Evolutionary conservation across 108 stramenopile species (phyloP).

Genomic region (Stephanodiscus triporus): DNA sequence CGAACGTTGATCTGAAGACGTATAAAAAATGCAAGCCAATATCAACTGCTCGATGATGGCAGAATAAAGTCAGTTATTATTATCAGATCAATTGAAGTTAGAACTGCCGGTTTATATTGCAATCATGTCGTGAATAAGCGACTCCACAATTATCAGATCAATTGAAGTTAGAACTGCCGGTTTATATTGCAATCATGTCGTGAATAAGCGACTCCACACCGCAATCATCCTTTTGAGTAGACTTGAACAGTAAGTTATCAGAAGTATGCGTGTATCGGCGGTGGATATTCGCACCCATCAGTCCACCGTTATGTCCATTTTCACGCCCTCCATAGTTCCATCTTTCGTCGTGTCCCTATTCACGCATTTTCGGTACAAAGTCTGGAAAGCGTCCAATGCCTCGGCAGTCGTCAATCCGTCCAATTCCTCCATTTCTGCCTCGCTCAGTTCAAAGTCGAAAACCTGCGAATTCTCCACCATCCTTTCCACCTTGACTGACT

Average conservation of each 20-base stretch:
- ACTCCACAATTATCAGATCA: too few species aligned
- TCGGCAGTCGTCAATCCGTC: conserved; percentile 81
- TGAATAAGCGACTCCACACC: not conserved
- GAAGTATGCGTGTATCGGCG: not conserved
- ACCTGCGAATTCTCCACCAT: conserved; percentile 92
- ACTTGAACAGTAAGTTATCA: not conserved
- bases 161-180: too few species aligned
- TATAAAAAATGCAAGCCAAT: conserved; percentile 13
- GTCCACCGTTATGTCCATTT: conserved; percentile 85
- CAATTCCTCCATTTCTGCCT: conserved; percentile 68
- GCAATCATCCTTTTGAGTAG: not conserved
- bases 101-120: not conserved
- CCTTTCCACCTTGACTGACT: conserved; percentile 78
- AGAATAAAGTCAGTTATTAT: too few species aligned
- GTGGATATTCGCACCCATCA: conserved; percentile 22
- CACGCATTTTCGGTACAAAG: conserved; percentile 84
- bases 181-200: not conserved
- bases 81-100: too few species aligned
- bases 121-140: not conserved
- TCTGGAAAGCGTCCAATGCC: conserved; percentile 63
- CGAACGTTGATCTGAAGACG: not conserved
- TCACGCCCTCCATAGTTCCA: conserved; percentile 89
- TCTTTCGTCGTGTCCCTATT: conserved; percentile 92
- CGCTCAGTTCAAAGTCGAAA: conserved; percentile 83
- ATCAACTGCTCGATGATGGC: not conserved